Conservation (phyloP, 2,329 filamentous ascomycete species). For the Achaetomium macrosporum region DNA sequence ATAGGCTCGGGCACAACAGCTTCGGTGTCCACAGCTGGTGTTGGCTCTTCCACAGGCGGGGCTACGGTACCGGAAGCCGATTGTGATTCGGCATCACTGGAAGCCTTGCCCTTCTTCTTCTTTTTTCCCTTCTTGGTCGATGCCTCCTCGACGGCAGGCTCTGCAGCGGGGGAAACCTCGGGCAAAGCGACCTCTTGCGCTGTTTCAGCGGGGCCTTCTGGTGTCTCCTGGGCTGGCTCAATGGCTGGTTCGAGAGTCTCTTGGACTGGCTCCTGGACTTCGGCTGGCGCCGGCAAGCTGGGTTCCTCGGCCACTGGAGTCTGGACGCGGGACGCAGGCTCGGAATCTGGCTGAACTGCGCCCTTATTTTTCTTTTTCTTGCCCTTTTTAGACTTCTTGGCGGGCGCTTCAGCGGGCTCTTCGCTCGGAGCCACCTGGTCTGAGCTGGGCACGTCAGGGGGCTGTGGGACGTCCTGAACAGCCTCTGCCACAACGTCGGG, state of each 20-base stretch:
- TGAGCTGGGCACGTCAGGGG: no score
- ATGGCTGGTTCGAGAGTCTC: not conserved
- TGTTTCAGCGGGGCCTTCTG: not conserved
- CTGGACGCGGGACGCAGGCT: not conserved
- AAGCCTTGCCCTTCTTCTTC: slow-evolving; percentile 23
- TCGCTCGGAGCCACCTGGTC: not conserved
- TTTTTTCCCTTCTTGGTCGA: slow-evolving; percentile 30
- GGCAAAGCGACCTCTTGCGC: not conserved
- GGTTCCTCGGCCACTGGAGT: slow-evolving; percentile 2
- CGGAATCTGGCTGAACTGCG: not conserved
- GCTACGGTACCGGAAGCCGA: slow-evolving; percentile 2
- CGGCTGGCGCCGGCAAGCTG: not conserved
- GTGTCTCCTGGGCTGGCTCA: not conserved
- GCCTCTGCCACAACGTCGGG: not conserved
- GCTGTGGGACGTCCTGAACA: no score
- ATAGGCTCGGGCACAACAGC: not conserved
- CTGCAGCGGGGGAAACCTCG: not conserved
- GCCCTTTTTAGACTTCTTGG: slow-evolving; percentile 33
- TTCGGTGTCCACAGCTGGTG: not conserved
- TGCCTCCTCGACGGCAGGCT: not conserved
- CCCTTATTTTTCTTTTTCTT: slow-evolving; percentile 20
- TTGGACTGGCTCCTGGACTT: not conserved
- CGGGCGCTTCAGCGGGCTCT: not conserved
- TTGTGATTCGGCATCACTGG: slow-evolving; percentile 1
- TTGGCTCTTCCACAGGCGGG: not conserved